Evolutionary conservation across 1,139 yeast species (phyloP).

Genomic region (Nakaseomyces sp.): DNA sequence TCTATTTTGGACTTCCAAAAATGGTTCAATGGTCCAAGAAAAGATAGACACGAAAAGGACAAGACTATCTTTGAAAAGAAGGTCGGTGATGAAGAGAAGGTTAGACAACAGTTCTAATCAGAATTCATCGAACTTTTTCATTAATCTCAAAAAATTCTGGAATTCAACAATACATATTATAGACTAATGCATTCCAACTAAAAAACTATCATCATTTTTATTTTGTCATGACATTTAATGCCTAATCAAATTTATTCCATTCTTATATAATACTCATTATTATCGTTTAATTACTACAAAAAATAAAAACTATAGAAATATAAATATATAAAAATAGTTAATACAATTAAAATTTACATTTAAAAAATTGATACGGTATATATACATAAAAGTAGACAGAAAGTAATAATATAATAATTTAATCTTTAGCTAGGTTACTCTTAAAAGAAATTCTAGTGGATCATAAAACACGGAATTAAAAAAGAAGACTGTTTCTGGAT

Average conservation of each 20-base stretch:
- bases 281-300: neutral
- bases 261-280: neutral
- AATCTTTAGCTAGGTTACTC: no score
- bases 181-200: neutral
- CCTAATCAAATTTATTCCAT: slow-evolving; percentile 5
- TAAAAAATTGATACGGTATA: no score
- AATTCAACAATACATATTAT: neutral
- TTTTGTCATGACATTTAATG: slow-evolving; percentile 6
- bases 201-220: neutral
- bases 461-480: no score
- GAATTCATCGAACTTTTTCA: neutral
- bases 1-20: slow-evolving; percentile 28
- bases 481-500: no score
- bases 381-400: no score
- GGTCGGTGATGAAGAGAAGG: slow-evolving; percentile 33
- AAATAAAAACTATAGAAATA: neutral
- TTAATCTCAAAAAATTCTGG: neutral
- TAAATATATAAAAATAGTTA: neutral
- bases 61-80: slow-evolving; percentile 33
- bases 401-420: no score
- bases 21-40: slow-evolving; percentile 33
- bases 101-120: slow-evolving; percentile 16
- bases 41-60: slow-evolving; percentile 38
- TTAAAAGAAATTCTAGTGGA: no score
- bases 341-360: no score